Evolutionary conservation across 805 yeast species (phyloP).

Genomic region (Zygotorulaspora florentina): DNA sequence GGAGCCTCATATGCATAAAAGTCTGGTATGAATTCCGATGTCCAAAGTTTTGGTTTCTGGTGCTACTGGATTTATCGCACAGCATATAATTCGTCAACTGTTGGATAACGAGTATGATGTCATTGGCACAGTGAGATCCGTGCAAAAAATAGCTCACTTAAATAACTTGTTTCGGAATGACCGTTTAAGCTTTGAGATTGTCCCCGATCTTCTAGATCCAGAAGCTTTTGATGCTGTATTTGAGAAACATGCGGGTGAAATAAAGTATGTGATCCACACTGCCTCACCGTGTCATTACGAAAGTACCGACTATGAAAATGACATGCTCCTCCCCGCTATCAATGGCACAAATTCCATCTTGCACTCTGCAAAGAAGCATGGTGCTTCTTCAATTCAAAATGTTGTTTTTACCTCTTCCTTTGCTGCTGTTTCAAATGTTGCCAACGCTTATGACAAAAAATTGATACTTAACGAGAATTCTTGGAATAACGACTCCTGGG

Average conservation of each 20-base stretch:
- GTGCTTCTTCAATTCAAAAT: slow-evolving; percentile 40
- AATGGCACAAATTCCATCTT: slow-evolving; percentile 50
- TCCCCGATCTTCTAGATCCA: slow-evolving; percentile 31
- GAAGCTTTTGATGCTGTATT: slow-evolving; percentile 47
- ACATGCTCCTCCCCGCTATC: slow-evolving; percentile 54
- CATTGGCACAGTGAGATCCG: slow-evolving; percentile 48
- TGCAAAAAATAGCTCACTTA: slow-evolving; percentile 41
- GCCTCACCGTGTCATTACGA: slow-evolving; percentile 46
- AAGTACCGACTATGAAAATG: slow-evolving; percentile 41
- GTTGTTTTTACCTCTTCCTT: slow-evolving; percentile 56
- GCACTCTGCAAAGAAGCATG: slow-evolving; percentile 40
- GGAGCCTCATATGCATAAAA: too few relatives aligned
- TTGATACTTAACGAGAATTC: slow-evolving; percentile 33
- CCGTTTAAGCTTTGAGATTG: slow-evolving; percentile 32
- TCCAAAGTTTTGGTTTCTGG: slow-evolving; percentile 44
- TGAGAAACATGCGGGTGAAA: slow-evolving; percentile 36
- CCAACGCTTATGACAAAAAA: slow-evolving; percentile 12
- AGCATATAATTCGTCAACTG: slow-evolving; percentile 41
- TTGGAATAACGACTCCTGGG: slow-evolving; percentile 37
- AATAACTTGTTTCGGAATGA: slow-evolving; percentile 27
- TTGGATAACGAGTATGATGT: slow-evolving; percentile 41
- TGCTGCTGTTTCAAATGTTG: slow-evolving; percentile 43
- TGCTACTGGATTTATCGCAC: slow-evolving; percentile 52
- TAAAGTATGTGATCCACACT: slow-evolving; percentile 45
- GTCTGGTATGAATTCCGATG: too few relatives aligned